A percentile compares a stretch with the other conserved stretches of the same genome.
Conservation (phyloP, 371 early-diverging fungal species). For the Smittium mucronatum region DNA sequence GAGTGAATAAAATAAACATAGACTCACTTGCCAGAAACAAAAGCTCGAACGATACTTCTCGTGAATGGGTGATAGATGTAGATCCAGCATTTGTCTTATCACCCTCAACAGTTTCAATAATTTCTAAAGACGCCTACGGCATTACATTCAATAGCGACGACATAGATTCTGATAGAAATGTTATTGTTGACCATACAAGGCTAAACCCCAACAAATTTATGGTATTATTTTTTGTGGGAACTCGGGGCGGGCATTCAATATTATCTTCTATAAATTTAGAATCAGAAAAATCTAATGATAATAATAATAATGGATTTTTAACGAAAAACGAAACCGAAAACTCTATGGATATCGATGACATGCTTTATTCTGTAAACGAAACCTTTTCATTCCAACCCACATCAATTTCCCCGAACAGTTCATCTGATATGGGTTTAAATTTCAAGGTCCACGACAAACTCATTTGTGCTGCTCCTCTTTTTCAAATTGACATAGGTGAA, state of each 20-base stretch:
- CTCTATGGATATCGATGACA: conserved; percentile 1
- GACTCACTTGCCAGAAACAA: background rate
- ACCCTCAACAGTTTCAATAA: conserved; percentile 2
- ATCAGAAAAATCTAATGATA: background rate
- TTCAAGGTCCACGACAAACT: conserved; percentile 25
- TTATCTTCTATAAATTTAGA: background rate
- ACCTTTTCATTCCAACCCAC: background rate
- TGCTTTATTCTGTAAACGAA: background rate
- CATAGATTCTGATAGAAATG: background rate
- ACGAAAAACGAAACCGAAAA: background rate
- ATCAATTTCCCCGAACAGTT: background rate
- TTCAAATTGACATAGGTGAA: conserved; percentile 52
- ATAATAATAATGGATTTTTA: background rate
- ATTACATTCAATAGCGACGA: background rate
- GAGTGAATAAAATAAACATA: conserved; percentile 1
- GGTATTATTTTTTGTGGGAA: conserved; percentile 10
- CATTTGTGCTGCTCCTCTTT: conserved; percentile 64
- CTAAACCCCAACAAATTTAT: background rate
- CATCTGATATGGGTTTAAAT: background rate
- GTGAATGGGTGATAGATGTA: background rate
- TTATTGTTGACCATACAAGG: background rate
- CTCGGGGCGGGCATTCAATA: conserved; percentile 4
- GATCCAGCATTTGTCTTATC: background rate
- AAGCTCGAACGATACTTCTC: background rate
- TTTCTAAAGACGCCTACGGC: background rate